Conservation (phyloP, 2,329 filamentous ascomycete species). For the Penicillium sclerotiorum region DNA sequence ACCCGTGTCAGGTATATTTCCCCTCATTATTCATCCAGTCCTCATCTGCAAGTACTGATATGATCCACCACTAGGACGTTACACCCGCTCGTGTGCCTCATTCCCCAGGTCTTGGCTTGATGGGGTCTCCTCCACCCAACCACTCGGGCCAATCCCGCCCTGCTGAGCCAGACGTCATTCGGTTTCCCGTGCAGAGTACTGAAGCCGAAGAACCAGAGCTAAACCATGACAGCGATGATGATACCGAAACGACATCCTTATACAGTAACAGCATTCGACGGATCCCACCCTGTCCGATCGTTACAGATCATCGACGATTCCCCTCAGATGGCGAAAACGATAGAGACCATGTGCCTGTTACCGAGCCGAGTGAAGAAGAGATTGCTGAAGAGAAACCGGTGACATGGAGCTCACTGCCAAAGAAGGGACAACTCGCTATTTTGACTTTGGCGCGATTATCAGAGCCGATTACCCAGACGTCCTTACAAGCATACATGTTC, state of each 20-base stretch:
- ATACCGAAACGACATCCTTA: slow-evolving; percentile 24
- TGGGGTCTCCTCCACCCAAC: slow-evolving; percentile 20
- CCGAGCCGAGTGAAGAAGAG: slow-evolving; percentile 5
- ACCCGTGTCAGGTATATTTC: not conserved
- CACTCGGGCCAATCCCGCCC: slow-evolving; percentile 13
- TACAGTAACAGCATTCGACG: slow-evolving; percentile 8
- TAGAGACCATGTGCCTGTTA: slow-evolving; percentile 17
- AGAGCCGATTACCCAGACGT: slow-evolving; percentile 80
- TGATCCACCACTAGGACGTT: not conserved
- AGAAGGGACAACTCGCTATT: slow-evolving; percentile 75
- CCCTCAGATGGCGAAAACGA: slow-evolving; percentile 19
- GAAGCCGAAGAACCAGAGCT: slow-evolving; percentile 7
- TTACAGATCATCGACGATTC: slow-evolving; percentile 15
- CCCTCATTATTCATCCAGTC: not conserved
- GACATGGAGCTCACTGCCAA: slow-evolving; percentile 72
- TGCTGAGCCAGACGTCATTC: slow-evolving; percentile 3
- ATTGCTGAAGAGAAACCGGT: slow-evolving; percentile 50
- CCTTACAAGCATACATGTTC: slow-evolving; percentile 78
- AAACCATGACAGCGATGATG: slow-evolving; percentile 17
- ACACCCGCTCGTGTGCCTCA: slow-evolving; percentile 11
- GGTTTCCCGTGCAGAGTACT: not conserved
- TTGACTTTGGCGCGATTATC: slow-evolving; percentile 77
- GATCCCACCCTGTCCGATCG: slow-evolving; percentile 16
- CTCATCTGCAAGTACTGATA: not conserved
- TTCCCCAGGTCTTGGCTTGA: slow-evolving; percentile 14